These are phyloP conservation scores for Clarireedia homoeocarpa DNA, from an alignment of 2,329 filamentous ascomycete species.

Conservation along the genomic window DNA sequence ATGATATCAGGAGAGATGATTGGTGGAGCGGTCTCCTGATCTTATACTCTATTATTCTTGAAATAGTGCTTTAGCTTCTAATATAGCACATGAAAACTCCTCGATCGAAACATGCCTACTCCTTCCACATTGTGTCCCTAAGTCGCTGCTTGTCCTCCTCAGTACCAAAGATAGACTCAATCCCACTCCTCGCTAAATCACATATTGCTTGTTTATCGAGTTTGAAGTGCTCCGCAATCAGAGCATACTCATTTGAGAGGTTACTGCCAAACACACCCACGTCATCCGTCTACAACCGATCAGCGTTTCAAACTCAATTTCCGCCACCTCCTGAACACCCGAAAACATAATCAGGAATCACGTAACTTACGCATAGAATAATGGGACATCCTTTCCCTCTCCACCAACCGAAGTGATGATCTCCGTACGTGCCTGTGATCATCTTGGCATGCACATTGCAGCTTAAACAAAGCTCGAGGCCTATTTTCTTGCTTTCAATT, in stretches of 20 bases:
- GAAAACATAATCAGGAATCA: too few relatives aligned
- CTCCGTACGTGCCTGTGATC: constrained; percentile 54
- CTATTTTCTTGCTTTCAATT: constrained; percentile 35
- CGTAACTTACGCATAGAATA: constrained; percentile 55
- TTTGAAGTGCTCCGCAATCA: constrained; percentile 63
- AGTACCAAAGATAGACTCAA: constrained; percentile 60
- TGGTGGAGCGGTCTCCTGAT: too few relatives aligned
- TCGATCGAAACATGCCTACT: not conserved
- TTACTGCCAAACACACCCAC: constrained; percentile 73
- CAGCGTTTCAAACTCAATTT: not conserved
- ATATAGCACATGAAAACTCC: not conserved
- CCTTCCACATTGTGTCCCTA: constrained; percentile 41
- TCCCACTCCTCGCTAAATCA: constrained; percentile 49
- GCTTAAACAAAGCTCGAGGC: constrained; percentile 69
- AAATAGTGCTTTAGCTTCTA: not conserved
- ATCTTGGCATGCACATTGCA: constrained; percentile 75
- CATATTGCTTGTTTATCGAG: constrained; percentile 43
- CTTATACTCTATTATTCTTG: not conserved
- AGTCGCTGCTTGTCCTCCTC: constrained; percentile 53
- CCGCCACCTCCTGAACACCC: not conserved
- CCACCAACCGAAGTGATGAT: constrained; percentile 77
- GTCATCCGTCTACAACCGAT: constrained; percentile 61
- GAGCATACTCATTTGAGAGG: constrained; percentile 67
- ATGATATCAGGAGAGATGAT: too few relatives aligned
- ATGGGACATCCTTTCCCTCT: constrained; percentile 51